Conservation (phyloP, 306 rosid species). For the Macrotyloma uniflorum region DNA sequence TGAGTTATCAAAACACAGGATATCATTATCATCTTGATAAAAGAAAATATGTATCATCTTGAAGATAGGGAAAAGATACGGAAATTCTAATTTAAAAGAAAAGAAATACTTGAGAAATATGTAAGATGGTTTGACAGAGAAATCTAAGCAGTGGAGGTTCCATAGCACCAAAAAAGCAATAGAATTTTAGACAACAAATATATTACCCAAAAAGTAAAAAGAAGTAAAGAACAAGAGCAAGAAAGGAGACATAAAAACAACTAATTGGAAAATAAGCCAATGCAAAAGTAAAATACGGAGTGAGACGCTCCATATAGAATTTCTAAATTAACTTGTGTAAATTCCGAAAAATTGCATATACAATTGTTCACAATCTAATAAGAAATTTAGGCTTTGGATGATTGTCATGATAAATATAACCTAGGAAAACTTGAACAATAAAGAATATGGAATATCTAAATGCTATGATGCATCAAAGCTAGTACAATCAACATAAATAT, state of each 20-base stretch:
- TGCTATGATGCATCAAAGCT: constrained; percentile 20
- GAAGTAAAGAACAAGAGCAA: background rate
- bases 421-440: background rate
- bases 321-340: background rate
- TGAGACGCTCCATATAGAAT: too few species aligned
- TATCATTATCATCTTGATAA: too few species aligned
- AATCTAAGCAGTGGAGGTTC: constrained; percentile 2
- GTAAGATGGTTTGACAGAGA: constrained; percentile 6
- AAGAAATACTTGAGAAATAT: background rate
- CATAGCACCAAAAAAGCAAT: background rate
- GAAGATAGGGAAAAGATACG: background rate
- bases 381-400: background rate
- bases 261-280: background rate
- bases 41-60: background rate
- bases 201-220: background rate
- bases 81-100: constrained; percentile 5
- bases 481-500: constrained; percentile 7
- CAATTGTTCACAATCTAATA: background rate
- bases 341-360: background rate
- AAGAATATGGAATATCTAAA: constrained; percentile 18
- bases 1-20: too few species aligned
- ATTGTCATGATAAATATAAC: constrained; percentile 2
- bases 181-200: background rate
- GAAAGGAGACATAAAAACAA: background rate
- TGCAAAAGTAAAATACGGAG: background rate